Conservation (phyloP, 2,329 filamentous ascomycete genomes). For the Colletotrichum tanaceti region DNA sequence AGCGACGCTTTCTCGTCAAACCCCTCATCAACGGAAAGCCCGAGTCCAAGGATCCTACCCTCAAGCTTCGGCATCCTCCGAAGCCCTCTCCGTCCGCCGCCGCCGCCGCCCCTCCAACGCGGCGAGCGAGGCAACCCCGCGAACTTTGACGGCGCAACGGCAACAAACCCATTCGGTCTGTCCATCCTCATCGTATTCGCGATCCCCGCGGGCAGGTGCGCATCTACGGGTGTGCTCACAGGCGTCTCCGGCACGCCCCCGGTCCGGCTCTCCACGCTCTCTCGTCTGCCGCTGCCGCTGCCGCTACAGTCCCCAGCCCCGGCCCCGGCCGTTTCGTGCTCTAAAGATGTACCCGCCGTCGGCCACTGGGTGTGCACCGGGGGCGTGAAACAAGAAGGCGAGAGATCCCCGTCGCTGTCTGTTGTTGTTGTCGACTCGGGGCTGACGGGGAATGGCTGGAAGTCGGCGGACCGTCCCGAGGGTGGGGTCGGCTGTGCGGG, state of each 20-base stretch:
- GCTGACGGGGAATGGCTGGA: conserved; percentile 14
- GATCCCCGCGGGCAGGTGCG: not conserved
- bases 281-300: not conserved
- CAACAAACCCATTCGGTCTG: no score
- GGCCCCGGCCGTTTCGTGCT: not conserved
- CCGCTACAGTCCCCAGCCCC: no score
- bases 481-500: not conserved
- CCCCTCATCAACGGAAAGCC: not conserved
- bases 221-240: not conserved
- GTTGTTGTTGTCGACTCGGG: conserved; percentile 27
- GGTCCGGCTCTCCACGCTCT: not conserved
- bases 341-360: no score
- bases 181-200: not conserved
- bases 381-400: not conserved
- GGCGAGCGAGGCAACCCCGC: not conserved
- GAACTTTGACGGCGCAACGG: not conserved
- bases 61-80: not conserved
- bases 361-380: not conserved
- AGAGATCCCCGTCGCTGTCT: conserved; percentile 44
- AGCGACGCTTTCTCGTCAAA: no score
- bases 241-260: not conserved
- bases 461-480: not conserved
- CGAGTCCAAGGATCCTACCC: not conserved
- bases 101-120: not conserved
- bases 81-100: not conserved